Conservation (phyloP, 192 early-diverging fungal genomes). For the Tieghemiomyces parasiticus region DNA sequence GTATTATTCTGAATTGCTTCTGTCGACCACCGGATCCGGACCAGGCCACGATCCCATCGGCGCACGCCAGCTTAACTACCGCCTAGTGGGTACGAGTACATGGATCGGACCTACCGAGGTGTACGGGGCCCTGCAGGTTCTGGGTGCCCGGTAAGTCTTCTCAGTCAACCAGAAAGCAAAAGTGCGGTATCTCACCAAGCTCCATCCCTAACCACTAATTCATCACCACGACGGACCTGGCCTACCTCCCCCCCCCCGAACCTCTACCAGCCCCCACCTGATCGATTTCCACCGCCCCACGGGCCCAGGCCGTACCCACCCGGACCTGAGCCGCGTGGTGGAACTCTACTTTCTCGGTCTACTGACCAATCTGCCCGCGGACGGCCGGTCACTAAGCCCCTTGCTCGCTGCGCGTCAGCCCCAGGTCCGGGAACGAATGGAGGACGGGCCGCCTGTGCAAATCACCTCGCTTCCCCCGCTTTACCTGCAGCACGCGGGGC, state of each 20-base stretch:
- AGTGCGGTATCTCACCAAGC: too few relatives aligned
- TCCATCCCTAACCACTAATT: too few relatives aligned
- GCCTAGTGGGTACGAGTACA: conserved; percentile 35
- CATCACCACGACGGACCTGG: too few relatives aligned
- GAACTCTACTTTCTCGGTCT: conserved; percentile 36
- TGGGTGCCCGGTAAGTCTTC: conserved; percentile 34
- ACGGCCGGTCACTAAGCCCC: background rate
- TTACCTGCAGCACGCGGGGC: conserved; percentile 58
- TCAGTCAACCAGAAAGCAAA: too few relatives aligned
- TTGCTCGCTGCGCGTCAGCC: conserved; percentile 1
- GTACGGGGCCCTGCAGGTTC: conserved; percentile 37
- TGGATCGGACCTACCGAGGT: conserved; percentile 65
- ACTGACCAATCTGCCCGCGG: conserved; percentile 11
- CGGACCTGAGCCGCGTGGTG: conserved; percentile 34
- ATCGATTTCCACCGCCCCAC: conserved; percentile 50
- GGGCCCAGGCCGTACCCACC: conserved; percentile 33
- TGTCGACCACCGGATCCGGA: too few relatives aligned
- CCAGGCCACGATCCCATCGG: conserved; percentile 40
- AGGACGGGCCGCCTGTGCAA: conserved; percentile 10
- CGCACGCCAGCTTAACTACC: conserved; percentile 32
- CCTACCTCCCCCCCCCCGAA: background rate
- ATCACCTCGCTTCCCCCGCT: conserved; percentile 40
- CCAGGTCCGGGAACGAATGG: conserved; percentile 1
- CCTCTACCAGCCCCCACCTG: conserved; percentile 24
- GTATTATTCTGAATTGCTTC: too few relatives aligned